Evolutionary conservation across 1,139 yeast species (phyloP).

Genomic region (Taphrina deformans): DNA sequence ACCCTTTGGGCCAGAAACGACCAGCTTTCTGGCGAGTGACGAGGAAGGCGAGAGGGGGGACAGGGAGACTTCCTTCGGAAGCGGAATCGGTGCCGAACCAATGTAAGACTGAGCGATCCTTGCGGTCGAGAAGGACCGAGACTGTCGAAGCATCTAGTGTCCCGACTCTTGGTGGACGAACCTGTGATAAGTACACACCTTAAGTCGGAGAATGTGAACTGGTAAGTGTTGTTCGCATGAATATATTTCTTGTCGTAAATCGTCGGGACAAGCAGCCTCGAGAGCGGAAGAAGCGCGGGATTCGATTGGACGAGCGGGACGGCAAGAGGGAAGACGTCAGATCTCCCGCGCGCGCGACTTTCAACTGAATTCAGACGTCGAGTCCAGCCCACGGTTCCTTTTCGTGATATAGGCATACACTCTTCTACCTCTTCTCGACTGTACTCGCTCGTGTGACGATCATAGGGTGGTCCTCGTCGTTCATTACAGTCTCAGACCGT

Average conservation of each 20-base stretch:
- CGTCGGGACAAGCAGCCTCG: background rate
- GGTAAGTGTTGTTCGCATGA: too few relatives aligned
- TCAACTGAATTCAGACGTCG: background rate
- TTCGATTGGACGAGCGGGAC: background rate
- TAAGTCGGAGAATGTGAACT: too few relatives aligned
- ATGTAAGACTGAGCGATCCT: slow-evolving; percentile 13
- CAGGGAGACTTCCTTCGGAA: slow-evolving; percentile 23
- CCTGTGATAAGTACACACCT: too few relatives aligned
- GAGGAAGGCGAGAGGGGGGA: background rate
- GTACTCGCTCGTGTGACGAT: background rate
- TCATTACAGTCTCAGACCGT: background rate
- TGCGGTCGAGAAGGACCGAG: slow-evolving; percentile 14
- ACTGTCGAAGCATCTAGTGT: slow-evolving; percentile 6
- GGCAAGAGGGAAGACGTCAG: background rate
- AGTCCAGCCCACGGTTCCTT: background rate
- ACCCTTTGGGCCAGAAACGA: slow-evolving; percentile 19
- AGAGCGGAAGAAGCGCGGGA: background rate
- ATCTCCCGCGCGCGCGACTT: background rate
- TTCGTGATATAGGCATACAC: too few relatives aligned
- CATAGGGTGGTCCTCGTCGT: too few relatives aligned
- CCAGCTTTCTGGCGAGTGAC: background rate
- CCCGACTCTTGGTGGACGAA: too few relatives aligned
- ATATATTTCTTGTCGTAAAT: background rate
- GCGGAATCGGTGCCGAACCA: slow-evolving; percentile 28
- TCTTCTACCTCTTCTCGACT: too few relatives aligned